Evolutionary conservation across 2,329 filamentous ascomycete species (phyloP).

Genomic region (Plenodomus lindquistii): DNA sequence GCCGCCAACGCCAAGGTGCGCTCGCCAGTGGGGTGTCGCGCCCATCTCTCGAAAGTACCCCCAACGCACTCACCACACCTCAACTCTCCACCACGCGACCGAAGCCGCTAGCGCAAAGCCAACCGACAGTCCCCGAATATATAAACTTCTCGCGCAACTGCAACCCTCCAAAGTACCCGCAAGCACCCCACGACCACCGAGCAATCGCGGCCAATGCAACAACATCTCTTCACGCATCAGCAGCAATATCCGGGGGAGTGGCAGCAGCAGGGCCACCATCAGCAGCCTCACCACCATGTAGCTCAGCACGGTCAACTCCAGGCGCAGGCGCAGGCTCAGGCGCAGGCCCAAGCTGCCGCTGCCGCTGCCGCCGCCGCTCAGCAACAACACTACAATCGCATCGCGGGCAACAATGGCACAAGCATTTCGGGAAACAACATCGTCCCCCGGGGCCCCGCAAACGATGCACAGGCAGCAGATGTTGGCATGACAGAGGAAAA

Average conservation of each 20-base stretch:
- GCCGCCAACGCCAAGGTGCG: constrained; percentile 25
- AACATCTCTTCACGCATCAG: constrained; percentile 67
- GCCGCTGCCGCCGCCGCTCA: constrained; percentile 56
- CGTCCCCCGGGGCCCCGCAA: constrained; percentile 42
- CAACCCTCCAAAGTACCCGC: not conserved
- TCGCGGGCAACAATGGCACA: constrained; percentile 67
- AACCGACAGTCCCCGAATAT: constrained; percentile 10
- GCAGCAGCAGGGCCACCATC: constrained; percentile 57
- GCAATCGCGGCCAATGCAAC: constrained; percentile 53
- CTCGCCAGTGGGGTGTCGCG: constrained; percentile 30
- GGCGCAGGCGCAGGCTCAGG: constrained; percentile 49
- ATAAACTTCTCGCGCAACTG: not conserved
- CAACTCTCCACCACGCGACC: constrained; percentile 15
- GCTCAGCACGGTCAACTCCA: constrained; percentile 46
- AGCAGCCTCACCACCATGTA: constrained; percentile 46
- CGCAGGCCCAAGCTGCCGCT: constrained; percentile 51
- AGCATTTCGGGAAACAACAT: constrained; percentile 42
- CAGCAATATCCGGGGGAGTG: constrained; percentile 60
- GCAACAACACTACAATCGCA: constrained; percentile 70
- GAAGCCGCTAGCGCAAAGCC: constrained; percentile 13
- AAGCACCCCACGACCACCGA: constrained; percentile 12
- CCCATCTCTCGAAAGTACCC: constrained; percentile 31
- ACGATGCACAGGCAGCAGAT: constrained; percentile 45
- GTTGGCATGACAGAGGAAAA: constrained; percentile 81
- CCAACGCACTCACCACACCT: constrained; percentile 18